Base-by-base conservation (phyloP, 2,329 filamentous ascomycete genomes). In the Pseudogymnoascus sp. region DNA sequence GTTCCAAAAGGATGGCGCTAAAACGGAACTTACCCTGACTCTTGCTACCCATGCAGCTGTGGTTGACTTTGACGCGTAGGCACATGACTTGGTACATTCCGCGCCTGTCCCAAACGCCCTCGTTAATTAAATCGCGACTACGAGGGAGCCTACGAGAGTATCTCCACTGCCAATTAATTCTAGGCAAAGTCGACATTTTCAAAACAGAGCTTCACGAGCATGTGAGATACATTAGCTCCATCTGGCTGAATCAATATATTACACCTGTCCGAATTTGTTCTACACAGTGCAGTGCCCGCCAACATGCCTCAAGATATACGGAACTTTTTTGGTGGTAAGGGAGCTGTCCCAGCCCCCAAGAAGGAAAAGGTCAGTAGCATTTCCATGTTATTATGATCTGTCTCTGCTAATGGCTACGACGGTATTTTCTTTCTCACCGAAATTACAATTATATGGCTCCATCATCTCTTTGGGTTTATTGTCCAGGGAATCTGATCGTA, bases 281-380 rank as follows among this genome's bases (percentile, higher is more conserved):
- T 33, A 56, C 7, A 56, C 26, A 15, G 50, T 33, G 1, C 29
- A 33, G 50, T n/a, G 10, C n/a, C 10, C 23, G 17, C 50, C 50
- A 56, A 56, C 29, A 96, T 96, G 92, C 86, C 92, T 62, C 91
- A 68, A 66, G 93, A 97, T 76, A 97, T 97, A 72, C 84, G 93
- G 72, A 91, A 82, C 70, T 97, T 97, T 77, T 97, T 97, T 79
- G 87, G 88, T 63, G 86, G 89, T 65, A 92, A 92, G 75, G 84
- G 85, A 61, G 82, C 83, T 67, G 77, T 82, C 50, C 77, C 82
- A 15, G 76, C 80, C 65, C 75, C 75, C 67, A 77, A 81, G 64
- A 74, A 75, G 63, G 68, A 70, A 64, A 67, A 72, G 63, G 66
- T 71, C 64, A 66, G 68, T 60, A 69, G 29, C 26, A 56, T 33